Evolutionary conservation across 1,139 yeast species (phyloP), one percentile per base, ranked within the genome.

Genomic region (Yamadazyma taylorii): DNA sequence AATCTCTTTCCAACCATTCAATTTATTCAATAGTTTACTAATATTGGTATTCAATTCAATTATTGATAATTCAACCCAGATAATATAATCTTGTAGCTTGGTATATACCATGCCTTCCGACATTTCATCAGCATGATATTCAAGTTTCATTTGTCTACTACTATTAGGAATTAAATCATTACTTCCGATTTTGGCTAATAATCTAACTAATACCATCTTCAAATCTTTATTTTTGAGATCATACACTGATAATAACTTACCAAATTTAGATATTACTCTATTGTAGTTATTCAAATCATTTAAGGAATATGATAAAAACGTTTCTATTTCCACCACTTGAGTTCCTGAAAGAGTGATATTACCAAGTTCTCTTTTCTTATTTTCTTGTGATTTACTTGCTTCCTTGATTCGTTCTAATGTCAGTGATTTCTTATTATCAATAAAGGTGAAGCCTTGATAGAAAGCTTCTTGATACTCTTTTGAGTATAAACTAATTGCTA

Each of bases 1-100:
- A 2, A 70, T 41, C 32, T 61, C 70, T 62, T 77, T 73, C 89
- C 89, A 83, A 17, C 50, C 53, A n/a, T 60, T 55, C 5, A 81
- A 58, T 13, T 58, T 65, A 10, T 56, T 58, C 8, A 74, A 41
- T 6, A 79, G 51, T 21, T 53, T 56, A 10, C 58, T 55, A n/a
- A 78, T 66, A 31, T 67, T 67, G 12, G 46, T 51, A 2, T 68
- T 51, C 17, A 83, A 55, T 37, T 73, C 75, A 38, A 46, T 37
- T 40, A 63, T 42, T 52, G 59, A 44, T 43, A 52, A 32, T 41
- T 66, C 64, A 28, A 69, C 33, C 70, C 71, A 56, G 32, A 46
- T 25, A n/a, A 59, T 40, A 46, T 49, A 58, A 12, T 51, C 41
- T 17, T 52, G 42, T 17, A 61, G 42, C 21, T 45, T 45, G 11